Percentiles rank a stretch among this genome's conserved stretches.
Evolutionary conservation across 345 rosid species (phyloP).

Genomic region (Turnera subulata): DNA sequence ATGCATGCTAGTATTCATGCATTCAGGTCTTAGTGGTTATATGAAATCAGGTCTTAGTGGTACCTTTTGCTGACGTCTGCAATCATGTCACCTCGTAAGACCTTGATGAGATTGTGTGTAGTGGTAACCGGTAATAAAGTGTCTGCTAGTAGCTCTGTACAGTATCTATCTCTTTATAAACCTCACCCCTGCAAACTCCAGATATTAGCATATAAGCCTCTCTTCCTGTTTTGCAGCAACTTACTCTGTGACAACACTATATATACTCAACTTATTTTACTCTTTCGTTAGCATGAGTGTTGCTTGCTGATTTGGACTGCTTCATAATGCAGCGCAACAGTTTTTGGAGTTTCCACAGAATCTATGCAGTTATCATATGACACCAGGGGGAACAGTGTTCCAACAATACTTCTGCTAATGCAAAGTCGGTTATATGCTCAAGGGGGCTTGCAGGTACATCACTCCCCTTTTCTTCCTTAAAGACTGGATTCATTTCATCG

Average conservation of each 20-base stretch:
- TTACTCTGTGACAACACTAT: too few relatives aligned
- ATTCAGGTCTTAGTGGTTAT: too few relatives aligned
- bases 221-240: too few relatives aligned
- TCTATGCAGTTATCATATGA: slow-evolving; percentile 35
- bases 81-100: too few relatives aligned
- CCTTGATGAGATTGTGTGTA: too few relatives aligned
- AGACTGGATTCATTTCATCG: too few relatives aligned
- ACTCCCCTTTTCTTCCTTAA: not conserved
- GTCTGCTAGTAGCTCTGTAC: not conserved
- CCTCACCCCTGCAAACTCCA: too few relatives aligned
- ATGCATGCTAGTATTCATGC: not conserved
- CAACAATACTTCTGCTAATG: slow-evolving; percentile 33
- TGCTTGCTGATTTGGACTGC: not conserved
- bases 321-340: slow-evolving; percentile 27
- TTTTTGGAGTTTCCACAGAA: slow-evolving; percentile 37
- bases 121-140: too few relatives aligned
- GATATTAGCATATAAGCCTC: not conserved
- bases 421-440: slow-evolving; percentile 25
- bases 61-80: too few relatives aligned
- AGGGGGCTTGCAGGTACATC: slow-evolving; percentile 31
- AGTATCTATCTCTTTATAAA: not conserved
- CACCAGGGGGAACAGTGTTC: slow-evolving; percentile 30
- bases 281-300: too few relatives aligned
- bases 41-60: too few relatives aligned
- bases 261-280: too few relatives aligned